A percentile compares a stretch with the other conserved stretches of the same genome.
These are phyloP conservation scores for Coelastrella sp. DNA, from an alignment of 139 green algal genomes.

Conservation along the genomic window DNA sequence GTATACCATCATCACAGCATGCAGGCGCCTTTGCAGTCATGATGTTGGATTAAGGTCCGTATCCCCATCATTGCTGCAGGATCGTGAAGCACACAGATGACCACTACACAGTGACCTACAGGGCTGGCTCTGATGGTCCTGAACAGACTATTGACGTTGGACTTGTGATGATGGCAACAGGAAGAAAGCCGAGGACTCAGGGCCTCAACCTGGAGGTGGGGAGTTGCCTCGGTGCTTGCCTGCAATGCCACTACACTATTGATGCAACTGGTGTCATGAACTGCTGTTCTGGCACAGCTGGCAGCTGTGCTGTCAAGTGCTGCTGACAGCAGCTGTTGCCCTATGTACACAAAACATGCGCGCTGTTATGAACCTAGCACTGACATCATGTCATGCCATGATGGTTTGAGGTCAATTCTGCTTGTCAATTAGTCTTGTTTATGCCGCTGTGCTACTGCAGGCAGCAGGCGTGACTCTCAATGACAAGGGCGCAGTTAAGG, in stretches of 20 bases:
- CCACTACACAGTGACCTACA: constrained; percentile 54
- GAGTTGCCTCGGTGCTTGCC: too few relatives aligned
- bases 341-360: too few relatives aligned
- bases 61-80: background rate
- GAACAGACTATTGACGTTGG: constrained; percentile 44
- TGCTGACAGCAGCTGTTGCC: too few relatives aligned
- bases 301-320: background rate
- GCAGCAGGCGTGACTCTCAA: constrained; percentile 54
- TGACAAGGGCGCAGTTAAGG: constrained; percentile 68
- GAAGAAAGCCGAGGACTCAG: constrained; percentile 78
- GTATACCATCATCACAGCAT: too few relatives aligned
- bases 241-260: too few relatives aligned
- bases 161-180: constrained; percentile 91
- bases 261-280: too few relatives aligned
- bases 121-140: background rate
- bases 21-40: too few relatives aligned
- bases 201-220: constrained; percentile 77
- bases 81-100: constrained; percentile 56
- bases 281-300: too few relatives aligned
- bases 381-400: too few relatives aligned
- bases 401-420: too few relatives aligned
- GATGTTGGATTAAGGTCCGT: background rate
- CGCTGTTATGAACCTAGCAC: too few relatives aligned
- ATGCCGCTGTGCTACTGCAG: constrained; percentile 22
- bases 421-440: background rate